Percentiles rank a stretch among this genome's conserved stretches.
Evolutionary conservation across 176 grass and related monocot genomes (phyloP).

Genomic region (Otatea glauca): DNA sequence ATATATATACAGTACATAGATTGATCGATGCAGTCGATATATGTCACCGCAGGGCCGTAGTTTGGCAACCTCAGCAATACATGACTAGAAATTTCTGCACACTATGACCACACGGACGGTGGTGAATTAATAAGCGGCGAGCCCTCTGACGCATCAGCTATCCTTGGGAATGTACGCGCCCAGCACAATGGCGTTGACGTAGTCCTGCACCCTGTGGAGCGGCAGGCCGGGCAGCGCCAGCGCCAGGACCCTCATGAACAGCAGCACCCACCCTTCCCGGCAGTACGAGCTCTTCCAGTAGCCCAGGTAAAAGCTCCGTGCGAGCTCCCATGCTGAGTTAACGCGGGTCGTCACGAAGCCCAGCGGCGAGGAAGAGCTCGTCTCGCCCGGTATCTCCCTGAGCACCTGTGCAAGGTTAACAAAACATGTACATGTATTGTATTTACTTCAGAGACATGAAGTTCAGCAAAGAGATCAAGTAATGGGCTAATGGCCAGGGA

Average conservation of each 20-base stretch:
- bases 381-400: slow-evolving; percentile 46
- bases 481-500: background rate
- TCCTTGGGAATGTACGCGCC: slow-evolving; percentile 40
- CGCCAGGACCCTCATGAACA: slow-evolving; percentile 39
- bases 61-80: background rate
- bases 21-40: background rate
- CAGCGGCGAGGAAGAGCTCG: background rate
- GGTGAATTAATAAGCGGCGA: too few species aligned
- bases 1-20: too few species aligned
- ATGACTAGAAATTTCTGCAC: background rate
- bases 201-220: slow-evolving; percentile 55
- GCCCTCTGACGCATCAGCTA: background rate
- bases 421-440: background rate
- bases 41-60: background rate
- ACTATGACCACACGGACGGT: background rate
- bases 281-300: slow-evolving; percentile 38
- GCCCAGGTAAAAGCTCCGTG: slow-evolving; percentile 39
- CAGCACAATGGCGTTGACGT: slow-evolving; percentile 52
- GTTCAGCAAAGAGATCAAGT: background rate
- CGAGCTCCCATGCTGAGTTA: slow-evolving; percentile 51
- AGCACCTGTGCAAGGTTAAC: slow-evolving; percentile 31
- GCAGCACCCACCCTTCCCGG: slow-evolving; percentile 59
- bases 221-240: slow-evolving; percentile 55
- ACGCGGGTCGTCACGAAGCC: slow-evolving; percentile 21
- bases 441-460: background rate